These are phyloP conservation scores for Diplodia scrobiculata DNA, from an alignment of 2,329 filamentous ascomycete genomes.

Conservation along the genomic window DNA sequence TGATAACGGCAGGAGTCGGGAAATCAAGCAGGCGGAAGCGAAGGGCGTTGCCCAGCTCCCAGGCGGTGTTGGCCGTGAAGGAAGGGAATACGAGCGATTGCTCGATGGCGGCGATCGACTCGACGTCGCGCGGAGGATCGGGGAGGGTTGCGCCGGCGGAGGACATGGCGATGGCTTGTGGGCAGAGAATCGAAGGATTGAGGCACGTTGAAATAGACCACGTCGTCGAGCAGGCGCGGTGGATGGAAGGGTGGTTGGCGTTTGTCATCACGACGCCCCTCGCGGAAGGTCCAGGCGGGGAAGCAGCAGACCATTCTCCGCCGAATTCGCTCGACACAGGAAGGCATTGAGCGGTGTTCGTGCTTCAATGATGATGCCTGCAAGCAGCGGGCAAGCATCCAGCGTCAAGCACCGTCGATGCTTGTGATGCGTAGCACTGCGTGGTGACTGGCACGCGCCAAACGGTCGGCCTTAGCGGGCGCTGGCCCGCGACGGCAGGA, in stretches of 20 bases:
- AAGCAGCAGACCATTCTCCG: neutral
- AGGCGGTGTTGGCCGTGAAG: slow-evolving; percentile 67
- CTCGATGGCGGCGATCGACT: slow-evolving; percentile 48
- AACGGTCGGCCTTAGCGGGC: neutral
- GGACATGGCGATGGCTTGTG: slow-evolving; percentile 8
- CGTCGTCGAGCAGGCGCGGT: neutral
- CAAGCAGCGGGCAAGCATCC: neutral
- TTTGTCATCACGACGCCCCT: slow-evolving; percentile 14
- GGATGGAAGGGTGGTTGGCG: neutral
- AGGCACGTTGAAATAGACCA: neutral
- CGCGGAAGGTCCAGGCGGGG: slow-evolving; percentile 5
- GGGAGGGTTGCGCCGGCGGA: slow-evolving; percentile 33
- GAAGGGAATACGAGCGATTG: slow-evolving; percentile 50
- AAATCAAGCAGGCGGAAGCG: slow-evolving; percentile 61
- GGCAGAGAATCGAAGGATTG: neutral
- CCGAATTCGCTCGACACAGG: neutral
- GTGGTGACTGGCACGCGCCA: neutral
- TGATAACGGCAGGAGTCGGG: slow-evolving; percentile 61
- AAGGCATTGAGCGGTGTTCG: neutral
- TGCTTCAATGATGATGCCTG: neutral
- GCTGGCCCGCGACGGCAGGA: neutral
- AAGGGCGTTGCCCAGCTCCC: slow-evolving; percentile 65
- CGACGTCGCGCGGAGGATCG: slow-evolving; percentile 43
- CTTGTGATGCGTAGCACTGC: neutral
- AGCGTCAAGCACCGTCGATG: neutral